These are phyloP conservation scores for Emergomyces orientalis DNA, from an alignment of 2,329 filamentous ascomycete genomes.

Conservation along the genomic window DNA sequence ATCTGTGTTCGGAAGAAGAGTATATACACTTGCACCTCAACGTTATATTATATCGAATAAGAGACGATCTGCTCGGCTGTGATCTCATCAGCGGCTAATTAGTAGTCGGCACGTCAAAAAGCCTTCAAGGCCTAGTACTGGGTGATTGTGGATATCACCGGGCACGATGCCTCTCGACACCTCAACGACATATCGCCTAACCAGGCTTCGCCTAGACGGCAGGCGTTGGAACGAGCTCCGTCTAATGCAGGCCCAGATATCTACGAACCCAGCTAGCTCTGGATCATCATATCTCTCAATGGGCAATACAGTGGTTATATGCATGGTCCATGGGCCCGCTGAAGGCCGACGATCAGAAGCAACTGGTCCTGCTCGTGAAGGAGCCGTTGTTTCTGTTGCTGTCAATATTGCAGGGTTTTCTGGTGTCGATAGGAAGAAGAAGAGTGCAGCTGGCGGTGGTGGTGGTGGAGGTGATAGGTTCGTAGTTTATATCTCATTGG, in stretches of 20 bases:
- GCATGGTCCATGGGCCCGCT: slow-evolving; percentile 75
- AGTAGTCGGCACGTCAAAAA: neutral
- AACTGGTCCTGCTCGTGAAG: slow-evolving; percentile 39
- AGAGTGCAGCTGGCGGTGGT: slow-evolving; percentile 31
- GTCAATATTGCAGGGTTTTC: slow-evolving; percentile 83
- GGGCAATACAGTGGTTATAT: slow-evolving; percentile 96
- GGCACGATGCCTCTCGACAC: slow-evolving; percentile 81
- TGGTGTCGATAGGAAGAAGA: slow-evolving; percentile 72
- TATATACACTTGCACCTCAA: neutral
- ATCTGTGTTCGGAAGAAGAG: neutral
- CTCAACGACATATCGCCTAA: slow-evolving; percentile 79
- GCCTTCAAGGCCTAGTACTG: neutral
- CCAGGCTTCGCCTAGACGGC: slow-evolving; percentile 71
- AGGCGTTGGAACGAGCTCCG: slow-evolving; percentile 96
- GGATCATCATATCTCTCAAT: slow-evolving; percentile 91
- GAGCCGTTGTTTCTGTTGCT: slow-evolving; percentile 66
- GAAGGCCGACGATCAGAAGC: slow-evolving; percentile 52
- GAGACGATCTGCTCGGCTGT: neutral
- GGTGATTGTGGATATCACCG: neutral
- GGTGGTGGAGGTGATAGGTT: slow-evolving; percentile 64
- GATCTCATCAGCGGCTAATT: neutral
- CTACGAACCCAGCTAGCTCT: slow-evolving; percentile 84
- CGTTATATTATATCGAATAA: neutral
- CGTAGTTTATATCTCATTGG: slow-evolving; percentile 31
- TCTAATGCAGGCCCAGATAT: slow-evolving; percentile 77